Percentiles rank a stretch among this genome's conserved stretches.
phyloP scores from a whole-genome alignment of 208 protist genomes.

The Leptomonas seymouri region DNA sequence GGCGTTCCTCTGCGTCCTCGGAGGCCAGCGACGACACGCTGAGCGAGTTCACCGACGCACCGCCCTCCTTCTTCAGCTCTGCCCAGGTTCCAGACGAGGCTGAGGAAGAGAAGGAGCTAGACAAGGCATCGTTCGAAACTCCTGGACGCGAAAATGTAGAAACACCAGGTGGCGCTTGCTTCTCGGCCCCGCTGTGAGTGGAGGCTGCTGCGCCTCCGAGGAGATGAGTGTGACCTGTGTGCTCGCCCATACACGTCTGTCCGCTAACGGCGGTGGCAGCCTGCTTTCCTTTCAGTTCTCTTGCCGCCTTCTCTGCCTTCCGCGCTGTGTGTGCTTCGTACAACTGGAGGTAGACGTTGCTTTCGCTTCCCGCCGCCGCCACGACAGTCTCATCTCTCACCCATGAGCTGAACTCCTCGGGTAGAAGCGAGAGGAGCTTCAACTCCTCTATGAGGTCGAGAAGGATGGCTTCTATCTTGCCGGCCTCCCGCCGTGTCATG shows the following conservation, averaged over 20 bases:
- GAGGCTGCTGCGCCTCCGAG: neutral
- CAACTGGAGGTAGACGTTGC: slow-evolving; percentile 16
- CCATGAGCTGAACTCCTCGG: slow-evolving; percentile 66
- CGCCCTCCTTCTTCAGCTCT: neutral
- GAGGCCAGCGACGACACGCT: too few relatives aligned
- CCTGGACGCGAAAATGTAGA: neutral
- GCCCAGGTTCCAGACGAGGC: slow-evolving; percentile 1
- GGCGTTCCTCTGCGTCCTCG: slow-evolving; percentile 42
- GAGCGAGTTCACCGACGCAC: too few relatives aligned
- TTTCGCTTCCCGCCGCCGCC: slow-evolving; percentile 29
- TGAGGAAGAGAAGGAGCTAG: neutral
- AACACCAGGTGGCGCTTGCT: neutral
- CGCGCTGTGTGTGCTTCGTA: slow-evolving; percentile 25
- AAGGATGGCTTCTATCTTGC: slow-evolving; percentile 77
- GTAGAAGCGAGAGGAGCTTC: slow-evolving; percentile 64
- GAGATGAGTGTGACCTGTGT: neutral
- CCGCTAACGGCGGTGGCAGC: neutral
- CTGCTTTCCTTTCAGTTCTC: neutral
- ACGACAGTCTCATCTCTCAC: slow-evolving; percentile 60
- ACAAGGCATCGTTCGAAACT: too few relatives aligned
- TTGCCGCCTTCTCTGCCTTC: neutral
- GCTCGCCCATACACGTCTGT: too few relatives aligned
- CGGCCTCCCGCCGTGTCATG: slow-evolving; percentile 78
- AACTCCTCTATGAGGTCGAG: slow-evolving; percentile 73
- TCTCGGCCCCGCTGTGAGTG: neutral